A percentile compares a stretch with the other conserved stretches of the same genome.
Evolutionary conservation across 805 yeast species (phyloP).

Genomic region (Saccharomyces mikatae): DNA sequence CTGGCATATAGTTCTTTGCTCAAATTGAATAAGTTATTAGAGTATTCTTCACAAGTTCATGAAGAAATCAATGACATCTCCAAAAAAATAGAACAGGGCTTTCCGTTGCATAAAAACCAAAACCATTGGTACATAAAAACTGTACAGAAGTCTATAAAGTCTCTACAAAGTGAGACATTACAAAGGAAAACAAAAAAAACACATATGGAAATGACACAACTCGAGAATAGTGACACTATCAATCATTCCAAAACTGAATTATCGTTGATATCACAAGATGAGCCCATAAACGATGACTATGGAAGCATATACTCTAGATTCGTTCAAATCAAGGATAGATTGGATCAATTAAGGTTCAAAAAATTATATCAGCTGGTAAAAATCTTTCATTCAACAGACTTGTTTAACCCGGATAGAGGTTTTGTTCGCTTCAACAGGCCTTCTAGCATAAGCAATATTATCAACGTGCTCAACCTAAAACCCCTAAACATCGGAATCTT

Average conservation of each 20-base stretch:
- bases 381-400: slow-evolving; percentile 9
- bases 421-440: neutral
- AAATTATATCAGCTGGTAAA: slow-evolving; percentile 15
- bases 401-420: slow-evolving; percentile 10
- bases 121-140: slow-evolving; percentile 3
- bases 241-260: neutral
- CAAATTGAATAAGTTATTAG: slow-evolving; percentile 24
- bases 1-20: slow-evolving; percentile 24
- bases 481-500: slow-evolving; percentile 6
- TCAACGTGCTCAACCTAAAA: slow-evolving; percentile 6
- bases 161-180: slow-evolving; percentile 6
- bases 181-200: slow-evolving; percentile 3
- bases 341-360: slow-evolving; percentile 11
- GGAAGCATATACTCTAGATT: slow-evolving; percentile 21
- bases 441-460: neutral
- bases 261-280: slow-evolving; percentile 1
- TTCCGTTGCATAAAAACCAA: slow-evolving; percentile 1
- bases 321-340: slow-evolving; percentile 11
- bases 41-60: slow-evolving; percentile 18
- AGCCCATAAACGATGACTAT: slow-evolving; percentile 16
- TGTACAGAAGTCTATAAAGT: slow-evolving; percentile 4
- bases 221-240: neutral
- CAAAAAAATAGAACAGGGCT: slow-evolving; percentile 7
- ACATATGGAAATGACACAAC: neutral
- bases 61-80: slow-evolving; percentile 16